These are phyloP conservation scores for Psilocybe cyanescens DNA, from an alignment of 768 basidiomycete genomes.

Conservation along the genomic window DNA sequence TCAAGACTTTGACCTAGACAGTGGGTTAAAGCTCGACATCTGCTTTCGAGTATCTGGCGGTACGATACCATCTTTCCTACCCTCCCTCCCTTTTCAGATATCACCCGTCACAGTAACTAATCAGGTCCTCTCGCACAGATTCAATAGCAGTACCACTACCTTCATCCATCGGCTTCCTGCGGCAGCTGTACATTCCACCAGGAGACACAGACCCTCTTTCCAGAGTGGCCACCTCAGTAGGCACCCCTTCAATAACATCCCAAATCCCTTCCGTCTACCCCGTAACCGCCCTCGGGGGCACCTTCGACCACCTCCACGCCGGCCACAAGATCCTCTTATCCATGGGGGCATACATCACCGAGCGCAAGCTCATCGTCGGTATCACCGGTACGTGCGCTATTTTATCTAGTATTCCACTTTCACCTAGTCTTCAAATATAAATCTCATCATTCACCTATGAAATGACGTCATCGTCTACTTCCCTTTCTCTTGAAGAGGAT, in stretches of 20 bases:
- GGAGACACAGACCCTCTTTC: constrained; percentile 26
- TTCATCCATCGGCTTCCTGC: constrained; percentile 39
- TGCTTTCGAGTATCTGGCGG: constrained; percentile 54
- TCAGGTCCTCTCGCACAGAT: constrained; percentile 34
- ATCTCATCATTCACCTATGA: constrained; percentile 13
- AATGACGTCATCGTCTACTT: neutral
- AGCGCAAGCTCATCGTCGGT: constrained; percentile 85
- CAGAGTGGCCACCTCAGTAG: constrained; percentile 16
- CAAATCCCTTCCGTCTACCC: constrained; percentile 44
- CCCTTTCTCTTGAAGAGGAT: constrained; percentile 53
- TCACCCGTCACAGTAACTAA: neutral
- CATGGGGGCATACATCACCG: constrained; percentile 86
- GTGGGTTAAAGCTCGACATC: constrained; percentile 47
- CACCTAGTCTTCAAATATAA: neutral
- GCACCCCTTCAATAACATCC: constrained; percentile 12
- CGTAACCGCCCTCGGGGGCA: constrained; percentile 90
- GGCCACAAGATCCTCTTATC: constrained; percentile 97
- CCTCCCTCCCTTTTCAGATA: neutral
- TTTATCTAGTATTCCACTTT: too few species aligned
- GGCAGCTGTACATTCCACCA: constrained; percentile 38
- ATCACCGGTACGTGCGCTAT: constrained; percentile 61
- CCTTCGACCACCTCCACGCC: constrained; percentile 97
- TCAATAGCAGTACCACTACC: constrained; percentile 46
- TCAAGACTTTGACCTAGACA: constrained; percentile 42
- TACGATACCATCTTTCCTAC: constrained; percentile 26